Base-by-base conservation (phyloP, 352 stramenopile genomes). In the Ophiocytium majus region DNA sequence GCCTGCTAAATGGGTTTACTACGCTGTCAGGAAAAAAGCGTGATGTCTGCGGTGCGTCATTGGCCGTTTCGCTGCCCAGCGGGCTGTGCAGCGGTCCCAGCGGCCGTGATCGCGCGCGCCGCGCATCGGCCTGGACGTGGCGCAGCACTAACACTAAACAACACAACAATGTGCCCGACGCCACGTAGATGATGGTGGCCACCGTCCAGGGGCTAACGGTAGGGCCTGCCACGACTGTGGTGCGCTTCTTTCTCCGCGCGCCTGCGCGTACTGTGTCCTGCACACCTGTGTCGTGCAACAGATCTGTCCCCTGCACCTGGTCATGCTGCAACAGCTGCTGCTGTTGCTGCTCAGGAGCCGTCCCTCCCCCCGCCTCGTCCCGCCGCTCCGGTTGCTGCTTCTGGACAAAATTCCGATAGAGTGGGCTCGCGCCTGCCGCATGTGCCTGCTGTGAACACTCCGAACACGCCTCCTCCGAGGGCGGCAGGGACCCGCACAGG, bases 1-100 rank as follows among this genome's bases (percentile, higher is more conserved):
- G 35, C 35, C 66, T 35, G 66, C 66, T 14, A 43, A 78, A 78
- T 78, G 66, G 66, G 14, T 78, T 78, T 10, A 78, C 35, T 35
- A 43, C 14, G 32, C 5, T 5, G 32, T 78, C 66, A 78, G 14
- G 14, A 17, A n/a, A n/a, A n/a, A n/a, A n/a, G n/a, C n/a, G n/a
- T n/a, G n/a, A n/a, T n/a, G n/a, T n/a, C n/a, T n/a, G n/a, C n/a
- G n/a, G n/a, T n/a, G n/a, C n/a, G n/a, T n/a, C n/a, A n/a, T n/a
- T n/a, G n/a, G n/a, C n/a, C n/a, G n/a, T n/a, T n/a, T n/a, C n/a
- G n/a, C n/a, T n/a, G 43, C 5, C 43, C 43, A 57, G 43, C 5
- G 43, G 43, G 43, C 43, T 57, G 43, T 57, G 14, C 5, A 57
- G 43, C 5, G 43, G 43, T 5, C 43, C 43, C 43, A 57, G 43